A percentile compares a stretch with the other conserved stretches of the same genome.
Conservation (phyloP, 2,329 filamentous ascomycete genomes). For the Aspergillus vadensis region DNA sequence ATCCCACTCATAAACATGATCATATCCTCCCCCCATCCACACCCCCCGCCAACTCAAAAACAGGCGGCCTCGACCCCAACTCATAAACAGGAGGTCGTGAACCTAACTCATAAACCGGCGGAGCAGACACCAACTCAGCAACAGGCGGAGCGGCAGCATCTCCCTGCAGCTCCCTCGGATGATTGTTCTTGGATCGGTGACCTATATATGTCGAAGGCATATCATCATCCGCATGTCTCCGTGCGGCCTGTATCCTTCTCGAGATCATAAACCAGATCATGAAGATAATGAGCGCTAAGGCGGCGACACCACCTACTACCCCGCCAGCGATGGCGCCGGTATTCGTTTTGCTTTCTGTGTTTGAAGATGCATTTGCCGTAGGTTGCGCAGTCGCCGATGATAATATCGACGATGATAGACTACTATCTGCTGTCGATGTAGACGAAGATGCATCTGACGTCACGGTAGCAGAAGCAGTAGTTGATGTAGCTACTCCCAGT, state of each 20-base stretch:
- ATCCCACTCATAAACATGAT: neutral
- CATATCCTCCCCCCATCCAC: neutral
- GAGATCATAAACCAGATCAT: conserved; percentile 22
- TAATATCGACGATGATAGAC: neutral
- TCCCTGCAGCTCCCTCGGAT: neutral
- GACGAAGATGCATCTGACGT: neutral
- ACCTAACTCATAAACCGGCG: neutral
- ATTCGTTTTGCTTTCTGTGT: neutral
- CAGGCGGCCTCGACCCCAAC: neutral
- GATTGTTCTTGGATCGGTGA: neutral
- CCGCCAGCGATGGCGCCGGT: conserved; percentile 18
- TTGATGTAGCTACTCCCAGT: too few species aligned
- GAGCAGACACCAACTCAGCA: neutral
- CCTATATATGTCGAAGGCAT: neutral
- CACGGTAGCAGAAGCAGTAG: neutral
- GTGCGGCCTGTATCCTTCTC: neutral
- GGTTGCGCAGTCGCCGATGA: neutral
- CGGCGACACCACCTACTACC: conserved; percentile 22
- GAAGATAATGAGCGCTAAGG: conserved; percentile 13
- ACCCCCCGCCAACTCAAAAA: neutral
- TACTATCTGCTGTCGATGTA: neutral
- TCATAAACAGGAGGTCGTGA: neutral
- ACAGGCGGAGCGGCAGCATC: neutral
- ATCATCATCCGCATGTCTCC: neutral
- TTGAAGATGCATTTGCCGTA: neutral